Evolutionary conservation across 176 grass and related monocot genomes (phyloP).

Genomic region (Calamus simplicifolius): DNA sequence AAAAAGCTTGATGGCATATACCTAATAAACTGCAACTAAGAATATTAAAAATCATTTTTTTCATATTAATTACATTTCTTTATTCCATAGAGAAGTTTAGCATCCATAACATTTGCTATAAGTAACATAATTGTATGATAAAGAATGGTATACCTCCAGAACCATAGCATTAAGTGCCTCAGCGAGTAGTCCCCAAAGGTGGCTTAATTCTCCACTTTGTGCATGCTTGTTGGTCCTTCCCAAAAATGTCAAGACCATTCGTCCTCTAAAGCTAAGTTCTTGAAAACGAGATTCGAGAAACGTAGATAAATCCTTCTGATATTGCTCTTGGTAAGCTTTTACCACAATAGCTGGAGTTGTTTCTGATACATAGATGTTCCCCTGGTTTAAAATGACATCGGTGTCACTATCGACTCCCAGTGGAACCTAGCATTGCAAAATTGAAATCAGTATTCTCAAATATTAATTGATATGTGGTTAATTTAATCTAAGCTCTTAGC

Average conservation of each 20-base stretch:
- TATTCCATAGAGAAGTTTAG: no score
- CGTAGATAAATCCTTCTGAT: slow-evolving; percentile 29
- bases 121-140: no score
- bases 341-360: slow-evolving; percentile 24
- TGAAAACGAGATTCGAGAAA: slow-evolving; percentile 31
- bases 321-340: slow-evolving; percentile 25
- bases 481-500: no score
- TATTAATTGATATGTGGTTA: no score
- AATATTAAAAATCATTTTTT: no score
- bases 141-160: slow-evolving; percentile 1
- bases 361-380: slow-evolving; percentile 41
- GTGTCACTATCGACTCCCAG: no score
- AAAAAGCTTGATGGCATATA: no score
- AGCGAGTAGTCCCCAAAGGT: slow-evolving; percentile 13
- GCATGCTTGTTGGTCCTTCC: slow-evolving; percentile 35
- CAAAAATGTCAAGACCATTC: slow-evolving; percentile 35
- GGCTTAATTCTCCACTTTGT: slow-evolving; percentile 17
- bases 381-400: slow-evolving; percentile 12
- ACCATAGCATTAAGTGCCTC: slow-evolving; percentile 36
- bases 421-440: no score
- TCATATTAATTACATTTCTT: no score
- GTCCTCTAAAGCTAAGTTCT: slow-evolving; percentile 27
- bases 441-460: no score
- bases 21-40: no score
- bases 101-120: no score